phyloP scores from a whole-genome alignment of 108 stramenopile genomes.

The Conticribra weissflogii region DNA sequence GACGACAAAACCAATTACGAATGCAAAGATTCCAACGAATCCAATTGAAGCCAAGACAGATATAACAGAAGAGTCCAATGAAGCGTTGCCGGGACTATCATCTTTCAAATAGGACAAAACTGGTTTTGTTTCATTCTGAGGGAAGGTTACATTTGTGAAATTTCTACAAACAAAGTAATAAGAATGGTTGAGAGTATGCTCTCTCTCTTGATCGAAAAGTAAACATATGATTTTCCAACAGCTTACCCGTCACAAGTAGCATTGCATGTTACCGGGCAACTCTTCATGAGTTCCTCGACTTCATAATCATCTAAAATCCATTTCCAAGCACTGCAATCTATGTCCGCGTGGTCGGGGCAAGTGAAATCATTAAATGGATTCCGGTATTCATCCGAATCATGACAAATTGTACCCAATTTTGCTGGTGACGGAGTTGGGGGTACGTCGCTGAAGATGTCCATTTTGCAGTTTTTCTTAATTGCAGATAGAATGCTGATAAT shows the following conservation, averaged over 20 bases:
- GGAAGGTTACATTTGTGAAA: neutral
- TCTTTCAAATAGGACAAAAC: neutral
- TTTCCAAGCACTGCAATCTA: slow-evolving; percentile 5
- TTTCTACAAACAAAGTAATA: neutral
- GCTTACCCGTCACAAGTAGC: neutral
- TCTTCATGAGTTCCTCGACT: slow-evolving; percentile 12
- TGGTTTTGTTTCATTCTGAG: neutral
- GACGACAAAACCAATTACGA: neutral
- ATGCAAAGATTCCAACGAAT: neutral
- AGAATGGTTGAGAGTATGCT: neutral
- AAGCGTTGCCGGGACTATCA: neutral
- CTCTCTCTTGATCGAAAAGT: too few relatives aligned
- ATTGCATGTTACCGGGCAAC: slow-evolving; percentile 16
- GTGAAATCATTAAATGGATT: slow-evolving; percentile 25
- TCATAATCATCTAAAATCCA: slow-evolving; percentile 3
- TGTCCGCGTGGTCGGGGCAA: slow-evolving; percentile 11
- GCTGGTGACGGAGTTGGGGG: neutral
- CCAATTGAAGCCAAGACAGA: slow-evolving; percentile 8
- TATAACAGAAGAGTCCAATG: neutral
- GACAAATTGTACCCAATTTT: slow-evolving; percentile 3
- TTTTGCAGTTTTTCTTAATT: too few relatives aligned
- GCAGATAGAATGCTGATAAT: too few relatives aligned
- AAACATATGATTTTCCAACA: too few relatives aligned
- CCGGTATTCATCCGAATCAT: slow-evolving; percentile 14
- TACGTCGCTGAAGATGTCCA: too few relatives aligned